phyloP scores from a whole-genome alignment of 23 red algal genomes.

The Chondrus crispus region DNA sequence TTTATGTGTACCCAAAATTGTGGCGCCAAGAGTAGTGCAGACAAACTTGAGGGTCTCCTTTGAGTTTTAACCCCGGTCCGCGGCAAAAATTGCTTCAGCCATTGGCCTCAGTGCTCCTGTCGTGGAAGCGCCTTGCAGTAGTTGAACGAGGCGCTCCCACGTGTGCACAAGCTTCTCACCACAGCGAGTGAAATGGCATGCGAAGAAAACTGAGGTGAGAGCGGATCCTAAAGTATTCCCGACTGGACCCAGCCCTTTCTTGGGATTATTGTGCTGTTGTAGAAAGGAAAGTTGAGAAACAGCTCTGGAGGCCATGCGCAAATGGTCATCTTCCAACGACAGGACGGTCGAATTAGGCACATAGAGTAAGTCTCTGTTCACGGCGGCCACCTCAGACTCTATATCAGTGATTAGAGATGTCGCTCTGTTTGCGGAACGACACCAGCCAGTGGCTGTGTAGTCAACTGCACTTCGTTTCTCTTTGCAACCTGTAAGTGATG shows the following conservation, averaged over 20 bases:
- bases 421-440: neutral
- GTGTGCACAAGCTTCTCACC: neutral
- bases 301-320: neutral
- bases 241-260: neutral
- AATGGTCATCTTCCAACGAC: conserved; percentile 3
- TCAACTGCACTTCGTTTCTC: neutral
- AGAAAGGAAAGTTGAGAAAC: neutral
- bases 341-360: too few species aligned
- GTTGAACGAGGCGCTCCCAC: conserved; percentile 4
- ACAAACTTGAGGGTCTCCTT: neutral
- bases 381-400: neutral
- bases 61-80: conserved; percentile 1
- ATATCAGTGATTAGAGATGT: neutral
- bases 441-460: neutral
- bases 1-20: conserved; percentile 11
- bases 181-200: neutral
- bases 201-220: neutral
- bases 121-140: neutral
- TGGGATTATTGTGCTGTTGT: neutral
- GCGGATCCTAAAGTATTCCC: neutral
- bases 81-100: neutral
- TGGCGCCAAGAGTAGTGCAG: neutral
- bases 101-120: neutral
- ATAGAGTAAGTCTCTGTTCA: neutral
- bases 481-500: neutral